Base-by-base conservation (phyloP, 768 basidiomycete genomes). In the Xerocomellus dryophilus region DNA sequence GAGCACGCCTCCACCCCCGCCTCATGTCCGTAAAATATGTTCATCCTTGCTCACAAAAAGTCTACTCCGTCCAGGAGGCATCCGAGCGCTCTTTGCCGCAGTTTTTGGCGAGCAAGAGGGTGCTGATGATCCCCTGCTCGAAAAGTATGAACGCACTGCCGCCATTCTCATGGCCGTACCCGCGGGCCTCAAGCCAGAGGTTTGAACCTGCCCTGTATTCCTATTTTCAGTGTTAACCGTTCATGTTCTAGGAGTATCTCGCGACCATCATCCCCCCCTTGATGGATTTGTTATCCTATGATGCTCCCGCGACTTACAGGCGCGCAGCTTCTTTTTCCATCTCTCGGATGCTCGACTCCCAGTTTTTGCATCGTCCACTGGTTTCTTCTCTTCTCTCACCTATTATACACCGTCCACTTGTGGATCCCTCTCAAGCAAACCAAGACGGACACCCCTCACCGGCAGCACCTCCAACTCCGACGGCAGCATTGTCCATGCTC, bases 111-210 rank as follows among this genome's bases (percentile, higher is more conserved):
- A 85, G 40, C 79, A 80, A 34, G 81, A 83, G 18, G 57, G 56
- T 3, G 65, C 69, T 0, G 81, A 81, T 5, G 81, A 83, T 49
- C 75, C 80, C 2, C 76, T 78, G 2, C 62, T 90, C 5, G 82
- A 87, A 55, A 90, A 88, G 64, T 75, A 93, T 27, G 86, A 93
- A 54, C 85, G 86, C 51, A 75, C 92, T 31, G 78, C 88, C 18
- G 75, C 73, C 7, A 76, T 90, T 18, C 65, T 97, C 45, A 76
- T 73, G 40, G 72, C 83, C n/a, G 75, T 85, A 12, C 92, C 93
- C 1, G 68, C 78, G 0, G 75, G 72, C 12, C 79, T 81, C 69
- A 68, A 74, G 8, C 66, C 79, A 14, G 73, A 84, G 72, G 90
- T 89, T 61, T 47, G 80, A 17, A 39, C 9, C 41, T 46, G 41